Base-by-base conservation (phyloP, 163 green algal genomes). In the Scenedesmus sp. region DNA sequence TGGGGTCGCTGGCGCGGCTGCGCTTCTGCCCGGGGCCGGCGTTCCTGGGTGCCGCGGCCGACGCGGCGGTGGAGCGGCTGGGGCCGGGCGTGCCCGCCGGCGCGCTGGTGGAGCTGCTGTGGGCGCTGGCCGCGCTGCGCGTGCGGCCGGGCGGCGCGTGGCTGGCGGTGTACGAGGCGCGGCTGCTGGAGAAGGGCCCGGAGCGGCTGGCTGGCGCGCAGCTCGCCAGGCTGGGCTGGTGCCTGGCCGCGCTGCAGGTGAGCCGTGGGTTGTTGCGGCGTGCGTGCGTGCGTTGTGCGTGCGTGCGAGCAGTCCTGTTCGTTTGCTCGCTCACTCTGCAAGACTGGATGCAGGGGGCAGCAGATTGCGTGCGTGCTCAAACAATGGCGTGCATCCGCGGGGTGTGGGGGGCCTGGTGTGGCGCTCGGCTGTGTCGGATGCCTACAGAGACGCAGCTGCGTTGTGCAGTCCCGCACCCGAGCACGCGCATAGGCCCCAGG, bases 201-300 rank as follows among this genome's bases (percentile, higher is more conserved):
- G 81, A 78, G 81, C 44, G 44, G 59, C 46, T 92, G 22, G 43
- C 44, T n/a, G 59, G 40, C 20, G 7, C n/a, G 26, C 83, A 87
- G 59, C 83, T 92, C 1, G 43, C 37, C n/a, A 56, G 88, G 40
- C 46, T 89, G 70, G 88, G 44, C 43, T 92, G 88, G 88, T 92
- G 88, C 37, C 30, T 89, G 43, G 81, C 80, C 3, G 88, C 88
- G 22, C 46, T 92, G 81, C 59, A 72, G 18, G 59, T 72, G 59
- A 72, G 59, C 22, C 1, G 46, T 16, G 46, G 46, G 46, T 53
- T 53, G 6, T 53, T 6, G 46, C 7, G 6, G 46, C 46, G 10
- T n/a, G 46, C 46, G 10, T 56, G 46, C 7, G 46, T 56, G 46
- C 46, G 46, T 56, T 18, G 46, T 56, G 46, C 10, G 46, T 56